phyloP scores from a whole-genome alignment of 208 protist genomes.

The Angomonas deanei region DNA sequence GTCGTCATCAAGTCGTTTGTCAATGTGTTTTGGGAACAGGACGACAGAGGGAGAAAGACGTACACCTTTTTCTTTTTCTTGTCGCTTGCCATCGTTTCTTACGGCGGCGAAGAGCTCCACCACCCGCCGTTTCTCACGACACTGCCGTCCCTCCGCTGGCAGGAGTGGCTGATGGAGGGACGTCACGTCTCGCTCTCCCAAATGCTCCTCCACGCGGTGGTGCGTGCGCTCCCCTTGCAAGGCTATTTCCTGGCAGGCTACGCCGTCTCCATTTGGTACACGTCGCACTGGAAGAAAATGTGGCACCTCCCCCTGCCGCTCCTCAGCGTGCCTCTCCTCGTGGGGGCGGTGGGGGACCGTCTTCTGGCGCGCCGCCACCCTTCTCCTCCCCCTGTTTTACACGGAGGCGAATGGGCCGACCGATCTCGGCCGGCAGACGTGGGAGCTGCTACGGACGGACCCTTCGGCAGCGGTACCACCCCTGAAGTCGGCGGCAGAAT shows the following conservation, averaged over 20 bases:
- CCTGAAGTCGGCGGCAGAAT: not conserved
- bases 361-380: conserved; percentile 29
- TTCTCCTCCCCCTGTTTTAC: conserved; percentile 21
- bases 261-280: conserved; percentile 34
- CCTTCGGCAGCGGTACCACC: not conserved
- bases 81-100: conserved; percentile 39
- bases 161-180: conserved; percentile 3
- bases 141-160: conserved; percentile 30
- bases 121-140: conserved; percentile 58
- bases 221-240: conserved; percentile 37
- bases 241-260: conserved; percentile 54
- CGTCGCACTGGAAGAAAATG: conserved; percentile 34
- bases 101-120: conserved; percentile 38
- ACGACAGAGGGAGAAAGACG: conserved; percentile 14
- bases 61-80: conserved; percentile 34
- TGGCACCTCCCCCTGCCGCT: conserved; percentile 71
- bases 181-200: not conserved
- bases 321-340: conserved; percentile 47
- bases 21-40: conserved; percentile 58
- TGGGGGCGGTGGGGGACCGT: conserved; percentile 35
- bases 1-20: conserved; percentile 45
- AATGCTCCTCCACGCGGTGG: conserved; percentile 4
- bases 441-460: not conserved
- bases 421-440: conserved; percentile 10
- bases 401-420: conserved; percentile 12